Conservation (phyloP, 1,284 basidiomycete species). For the Cerrena zonata region DNA sequence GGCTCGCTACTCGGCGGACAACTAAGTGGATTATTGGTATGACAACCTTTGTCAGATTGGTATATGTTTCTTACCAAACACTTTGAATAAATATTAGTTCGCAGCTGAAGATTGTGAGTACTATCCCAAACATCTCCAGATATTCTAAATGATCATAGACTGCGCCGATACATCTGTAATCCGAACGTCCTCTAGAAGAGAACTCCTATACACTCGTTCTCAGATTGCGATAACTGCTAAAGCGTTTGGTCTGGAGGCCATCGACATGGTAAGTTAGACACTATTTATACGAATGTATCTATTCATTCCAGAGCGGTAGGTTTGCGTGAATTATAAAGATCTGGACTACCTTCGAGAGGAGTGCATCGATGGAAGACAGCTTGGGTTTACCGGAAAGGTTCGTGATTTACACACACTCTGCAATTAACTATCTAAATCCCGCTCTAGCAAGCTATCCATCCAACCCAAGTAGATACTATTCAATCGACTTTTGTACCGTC, state of each 20-base stretch:
- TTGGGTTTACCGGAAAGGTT: constrained; percentile 86
- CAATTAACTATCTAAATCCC: constrained; percentile 5
- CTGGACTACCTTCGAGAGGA: constrained; percentile 65
- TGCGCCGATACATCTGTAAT: constrained; percentile 84
- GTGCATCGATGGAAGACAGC: constrained; percentile 67
- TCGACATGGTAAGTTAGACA: constrained; percentile 86
- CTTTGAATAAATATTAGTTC: constrained; percentile 50
- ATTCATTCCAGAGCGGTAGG: constrained; percentile 39
- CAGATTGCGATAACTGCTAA: constrained; percentile 80
- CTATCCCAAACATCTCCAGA: no score
- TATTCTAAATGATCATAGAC: no score
- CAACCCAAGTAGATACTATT: constrained; percentile 75
- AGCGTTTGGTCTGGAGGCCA: constrained; percentile 77
- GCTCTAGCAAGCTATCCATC: constrained; percentile 88
- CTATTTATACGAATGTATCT: background rate
- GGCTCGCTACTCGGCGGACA: constrained; percentile 41
- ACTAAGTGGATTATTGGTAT: constrained; percentile 51
- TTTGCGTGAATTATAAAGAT: constrained; percentile 88
- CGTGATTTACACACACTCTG: constrained; percentile 8
- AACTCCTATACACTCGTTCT: constrained; percentile 83
- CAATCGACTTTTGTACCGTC: constrained; percentile 78
- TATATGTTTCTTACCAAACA: constrained; percentile 31
- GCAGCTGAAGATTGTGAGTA: constrained; percentile 83
- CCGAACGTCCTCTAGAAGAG: constrained; percentile 68
- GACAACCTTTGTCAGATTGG: constrained; percentile 21